Percentiles rank a stretch among this genome's conserved stretches.
These are phyloP conservation scores for Quercus variabilis DNA, from an alignment of 306 rosid genomes.

Conservation along the genomic window DNA sequence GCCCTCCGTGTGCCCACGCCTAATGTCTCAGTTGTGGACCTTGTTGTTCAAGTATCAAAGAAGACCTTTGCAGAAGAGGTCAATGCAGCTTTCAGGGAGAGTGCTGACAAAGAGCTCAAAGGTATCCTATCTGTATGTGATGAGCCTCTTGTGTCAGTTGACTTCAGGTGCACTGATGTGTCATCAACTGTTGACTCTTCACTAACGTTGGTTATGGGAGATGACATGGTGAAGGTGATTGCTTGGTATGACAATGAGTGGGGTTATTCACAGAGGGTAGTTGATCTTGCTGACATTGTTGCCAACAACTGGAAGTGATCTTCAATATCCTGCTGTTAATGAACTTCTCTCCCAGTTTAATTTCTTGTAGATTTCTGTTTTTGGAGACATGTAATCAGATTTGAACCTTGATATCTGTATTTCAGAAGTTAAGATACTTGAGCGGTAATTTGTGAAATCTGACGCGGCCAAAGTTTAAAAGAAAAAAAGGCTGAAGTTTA, in stretches of 20 bases:
- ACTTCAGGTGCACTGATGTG: constrained; percentile 87
- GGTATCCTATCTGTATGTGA: constrained; percentile 90
- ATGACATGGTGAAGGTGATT: constrained; percentile 95
- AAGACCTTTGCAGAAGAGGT: constrained; percentile 97
- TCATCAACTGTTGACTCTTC: constrained; percentile 97
- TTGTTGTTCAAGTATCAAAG: constrained; percentile 87
- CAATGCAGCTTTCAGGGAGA: constrained; percentile 86
- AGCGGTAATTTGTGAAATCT: too few species aligned
- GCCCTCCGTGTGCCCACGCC: constrained; percentile 99
- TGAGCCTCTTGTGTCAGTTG: constrained; percentile 95
- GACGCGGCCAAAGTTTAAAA: too few species aligned
- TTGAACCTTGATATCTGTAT: neutral
- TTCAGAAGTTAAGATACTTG: too few species aligned
- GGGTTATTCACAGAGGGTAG: constrained; percentile 99
- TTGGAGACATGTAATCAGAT: neutral
- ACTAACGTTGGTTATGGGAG: constrained; percentile 97
- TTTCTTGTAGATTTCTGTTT: neutral
- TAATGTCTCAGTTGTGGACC: constrained; percentile 92
- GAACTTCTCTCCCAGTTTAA: constrained; percentile 3
- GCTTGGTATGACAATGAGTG: constrained; percentile 99
- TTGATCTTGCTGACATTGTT: constrained; percentile 96
- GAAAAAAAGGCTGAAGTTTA: too few species aligned
- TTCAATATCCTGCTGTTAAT: neutral
- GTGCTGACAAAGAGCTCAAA: constrained; percentile 66
- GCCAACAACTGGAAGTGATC: constrained; percentile 86